Base-by-base conservation (phyloP, 495 filamentous ascomycete genomes). In the Neurospora sublineolata region DNA sequence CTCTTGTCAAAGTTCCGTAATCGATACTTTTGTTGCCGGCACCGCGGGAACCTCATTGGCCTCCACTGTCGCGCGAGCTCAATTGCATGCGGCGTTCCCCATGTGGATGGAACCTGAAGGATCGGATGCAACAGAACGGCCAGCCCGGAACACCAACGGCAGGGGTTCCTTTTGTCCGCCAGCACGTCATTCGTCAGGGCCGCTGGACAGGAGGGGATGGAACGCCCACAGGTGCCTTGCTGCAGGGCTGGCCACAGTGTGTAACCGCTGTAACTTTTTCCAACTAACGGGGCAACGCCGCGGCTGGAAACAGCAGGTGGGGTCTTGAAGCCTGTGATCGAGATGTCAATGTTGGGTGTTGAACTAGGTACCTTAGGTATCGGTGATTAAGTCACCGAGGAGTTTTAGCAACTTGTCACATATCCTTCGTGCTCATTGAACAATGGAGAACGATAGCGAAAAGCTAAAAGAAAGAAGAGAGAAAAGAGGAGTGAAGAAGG, bases 41-140 rank as follows among this genome's bases (percentile, higher is more conserved):
- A 37, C 52, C 18, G 40, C 64, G 39, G 68, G 44, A 68, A 76
- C 74, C 70, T 74, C 74, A 76, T 75, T 67, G 68, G 72, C 73
- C 75, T 73, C 71, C 69, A 73, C 72, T 38, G 37, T 68, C 68
- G 67, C 36, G 68, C 71, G 42, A 68, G 52, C 70, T 46, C 30
- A 67, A 23, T n/a, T 70, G 68, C 52, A 64, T 64, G 52, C 52
- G 27, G 52, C 27, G 27, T 64, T 33, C 30, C 52, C 52, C 52
- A 64, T 64, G 52, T 18, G 14, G 3, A 64, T 64, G 52, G 52
- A 64, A 64, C 52, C 52, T 64, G 12, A 18, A 64, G 30, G 52
- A 64, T 64, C 27, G 30, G 52, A 64, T 64, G 52, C 52, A 64
- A 27, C 52, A 64, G 27, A 58, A 27, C 52, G 52, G 27, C 52